Evolutionary conservation across 768 basidiomycete genomes (phyloP), one percentile per base, ranked within the genome.

Genomic region (Hypsizygus marmoreus): DNA sequence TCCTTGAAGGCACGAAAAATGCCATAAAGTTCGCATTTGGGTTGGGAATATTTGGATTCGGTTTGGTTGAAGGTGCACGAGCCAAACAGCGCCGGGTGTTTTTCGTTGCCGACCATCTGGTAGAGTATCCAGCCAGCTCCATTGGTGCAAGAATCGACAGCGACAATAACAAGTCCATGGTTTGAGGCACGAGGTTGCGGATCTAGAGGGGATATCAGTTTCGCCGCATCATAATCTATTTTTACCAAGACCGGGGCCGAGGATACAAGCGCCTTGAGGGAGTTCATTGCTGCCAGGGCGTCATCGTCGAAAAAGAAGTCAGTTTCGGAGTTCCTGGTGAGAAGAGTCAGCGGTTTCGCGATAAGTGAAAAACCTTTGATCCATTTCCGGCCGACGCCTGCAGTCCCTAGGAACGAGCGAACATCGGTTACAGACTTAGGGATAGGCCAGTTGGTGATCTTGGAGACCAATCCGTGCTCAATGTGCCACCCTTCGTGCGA

Each of bases 11-110:
- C 62, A 0, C 66, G 38, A 35, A 61, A 72, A 0, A 72, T 36
- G 0, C 71, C 68, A 39, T 69, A 75, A 0, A 74, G 56, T 45
- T n/a, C 68, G 0, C 66, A 40, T 43, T 74, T 73, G 0, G 69
- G 57, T 45, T 72, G 69, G 0, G 66, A 67, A 43, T 72, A 74
- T 3, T 57, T 44, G 1, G 56, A 47, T 48, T 72, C 64, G 0
- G 45, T 41, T 0, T 64, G 50, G 26, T 64, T 72, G 52, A 60
- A 70, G 0, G 68, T 68, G 42, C 64, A 61, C 0, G 66, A 70
- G 0, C 69, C 65, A 49, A 53, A 72, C 0, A 62, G 30, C 0
- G 63, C 55, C 0, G 60, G 67, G 12, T 50, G 48, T 22, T 58
- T 54, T 2, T 53, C 51, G 2, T 47, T 17, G 0, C 63, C 50